Percentiles rank a stretch among this genome's conserved stretches.
These are phyloP conservation scores for Russula virescens DNA, from an alignment of 768 basidiomycete genomes.

Conservation along the genomic window DNA sequence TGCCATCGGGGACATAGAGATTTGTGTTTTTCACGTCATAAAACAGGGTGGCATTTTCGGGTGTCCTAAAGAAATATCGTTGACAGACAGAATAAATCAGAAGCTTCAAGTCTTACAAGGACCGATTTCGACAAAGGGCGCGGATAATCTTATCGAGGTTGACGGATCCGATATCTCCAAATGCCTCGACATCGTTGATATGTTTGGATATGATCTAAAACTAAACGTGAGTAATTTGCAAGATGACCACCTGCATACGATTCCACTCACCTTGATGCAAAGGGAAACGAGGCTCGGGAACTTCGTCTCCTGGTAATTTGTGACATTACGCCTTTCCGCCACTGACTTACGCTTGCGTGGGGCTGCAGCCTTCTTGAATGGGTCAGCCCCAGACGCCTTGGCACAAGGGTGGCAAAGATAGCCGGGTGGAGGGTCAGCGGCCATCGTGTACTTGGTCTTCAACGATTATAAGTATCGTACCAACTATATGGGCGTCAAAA, in stretches of 20 bases:
- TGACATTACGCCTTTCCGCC: conserved; percentile 61
- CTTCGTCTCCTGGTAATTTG: conserved; percentile 61
- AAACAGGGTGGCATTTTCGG: conserved; percentile 78
- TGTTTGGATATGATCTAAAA: conserved; percentile 74
- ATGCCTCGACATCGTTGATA: conserved; percentile 83
- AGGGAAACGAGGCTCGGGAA: conserved; percentile 68
- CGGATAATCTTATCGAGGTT: conserved; percentile 84
- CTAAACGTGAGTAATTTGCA: neutral
- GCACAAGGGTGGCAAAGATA: conserved; percentile 84
- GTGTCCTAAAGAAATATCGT: conserved; percentile 44
- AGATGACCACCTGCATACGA: neutral
- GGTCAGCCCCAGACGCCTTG: conserved; percentile 69
- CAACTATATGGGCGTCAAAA: neutral
- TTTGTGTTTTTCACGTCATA: conserved; percentile 64
- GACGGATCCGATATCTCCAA: conserved; percentile 81
- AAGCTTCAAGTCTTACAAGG: conserved; percentile 50
- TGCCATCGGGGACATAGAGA: conserved; percentile 82
- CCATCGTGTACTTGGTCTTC: conserved; percentile 83
- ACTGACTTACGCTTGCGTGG: conserved; percentile 58
- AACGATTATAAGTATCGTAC: neutral
- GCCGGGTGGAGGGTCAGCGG: conserved; percentile 62
- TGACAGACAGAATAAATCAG: neutral
- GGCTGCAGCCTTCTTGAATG: conserved; percentile 72
- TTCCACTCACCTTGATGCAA: conserved; percentile 64
- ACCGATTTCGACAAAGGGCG: conserved; percentile 73